These are phyloP conservation scores for Tylopilus sp. DNA, from an alignment of 768 basidiomycete species.

Conservation along the genomic window DNA sequence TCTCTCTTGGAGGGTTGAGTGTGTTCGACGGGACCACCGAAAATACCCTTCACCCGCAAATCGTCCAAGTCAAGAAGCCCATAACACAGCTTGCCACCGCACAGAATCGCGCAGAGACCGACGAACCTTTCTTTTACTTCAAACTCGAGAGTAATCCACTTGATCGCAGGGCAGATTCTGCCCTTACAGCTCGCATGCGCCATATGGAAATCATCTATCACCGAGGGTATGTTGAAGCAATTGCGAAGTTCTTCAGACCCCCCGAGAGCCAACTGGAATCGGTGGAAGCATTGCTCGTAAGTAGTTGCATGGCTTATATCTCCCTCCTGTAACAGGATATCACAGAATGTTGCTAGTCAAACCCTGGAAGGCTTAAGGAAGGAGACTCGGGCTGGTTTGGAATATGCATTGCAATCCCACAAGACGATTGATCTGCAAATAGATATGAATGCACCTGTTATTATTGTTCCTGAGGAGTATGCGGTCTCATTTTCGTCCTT, in stretches of 20 bases:
- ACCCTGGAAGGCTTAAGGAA: constrained; percentile 91
- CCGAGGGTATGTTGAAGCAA: constrained; percentile 86
- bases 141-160: constrained; percentile 92
- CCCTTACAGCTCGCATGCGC: constrained; percentile 83
- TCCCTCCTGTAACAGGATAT: background rate
- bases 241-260: constrained; percentile 89
- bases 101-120: constrained; percentile 24
- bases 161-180: constrained; percentile 88
- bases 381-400: constrained; percentile 91
- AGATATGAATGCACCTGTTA: constrained; percentile 95
- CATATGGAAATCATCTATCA: constrained; percentile 98
- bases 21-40: constrained; percentile 90
- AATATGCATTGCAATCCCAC: constrained; percentile 89
- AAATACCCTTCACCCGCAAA: constrained; percentile 80
- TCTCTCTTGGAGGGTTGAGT: constrained; percentile 81
- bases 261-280: constrained; percentile 94
- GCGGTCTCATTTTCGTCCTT: constrained; percentile 17
- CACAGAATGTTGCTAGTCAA: constrained; percentile 83
- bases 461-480: constrained; percentile 94
- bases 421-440: constrained; percentile 96
- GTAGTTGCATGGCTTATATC: constrained; percentile 21
- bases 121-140: constrained; percentile 79
- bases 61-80: constrained; percentile 74
- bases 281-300: constrained; percentile 84
- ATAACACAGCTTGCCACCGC: constrained; percentile 33